These are phyloP conservation scores for Lagenaria siceraria DNA, from an alignment of 306 rosid genomes.

Conservation along the genomic window DNA sequence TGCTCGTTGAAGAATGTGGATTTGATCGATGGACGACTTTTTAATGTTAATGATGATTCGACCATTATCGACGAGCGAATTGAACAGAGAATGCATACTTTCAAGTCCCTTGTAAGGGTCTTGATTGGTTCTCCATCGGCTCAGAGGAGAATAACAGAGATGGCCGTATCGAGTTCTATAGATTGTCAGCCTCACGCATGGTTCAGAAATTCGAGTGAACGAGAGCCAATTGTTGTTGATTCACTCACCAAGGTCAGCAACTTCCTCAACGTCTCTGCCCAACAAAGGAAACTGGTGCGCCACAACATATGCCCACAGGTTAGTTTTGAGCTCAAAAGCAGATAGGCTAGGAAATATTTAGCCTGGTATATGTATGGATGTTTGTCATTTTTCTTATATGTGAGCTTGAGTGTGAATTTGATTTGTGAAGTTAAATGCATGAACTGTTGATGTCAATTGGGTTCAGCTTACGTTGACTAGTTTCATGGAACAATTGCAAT, in stretches of 20 bases:
- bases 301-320: slow-evolving; percentile 34
- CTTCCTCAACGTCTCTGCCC: slow-evolving; percentile 51
- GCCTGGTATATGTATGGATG: not conserved
- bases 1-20: slow-evolving; percentile 42
- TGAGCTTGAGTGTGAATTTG: not conserved
- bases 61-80: slow-evolving; percentile 28
- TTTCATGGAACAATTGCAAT: not conserved
- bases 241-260: slow-evolving; percentile 54
- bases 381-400: not conserved
- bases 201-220: slow-evolving; percentile 46
- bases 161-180: slow-evolving; percentile 1
- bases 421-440: not conserved
- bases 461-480: not conserved
- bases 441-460: not conserved
- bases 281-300: slow-evolving; percentile 73
- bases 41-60: slow-evolving; percentile 37
- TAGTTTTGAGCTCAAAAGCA: not conserved
- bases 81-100: slow-evolving; percentile 35
- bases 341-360: not conserved
- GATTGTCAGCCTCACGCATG: slow-evolving; percentile 22
- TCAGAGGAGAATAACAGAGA: slow-evolving; percentile 29
- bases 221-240: slow-evolving; percentile 47
- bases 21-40: slow-evolving; percentile 46
- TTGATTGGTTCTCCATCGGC: slow-evolving; percentile 47
- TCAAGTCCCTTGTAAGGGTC: slow-evolving; percentile 52